Conservation (phyloP, 176 grass and related monocot genomes). For the Coix lacrymajobi region DNA sequence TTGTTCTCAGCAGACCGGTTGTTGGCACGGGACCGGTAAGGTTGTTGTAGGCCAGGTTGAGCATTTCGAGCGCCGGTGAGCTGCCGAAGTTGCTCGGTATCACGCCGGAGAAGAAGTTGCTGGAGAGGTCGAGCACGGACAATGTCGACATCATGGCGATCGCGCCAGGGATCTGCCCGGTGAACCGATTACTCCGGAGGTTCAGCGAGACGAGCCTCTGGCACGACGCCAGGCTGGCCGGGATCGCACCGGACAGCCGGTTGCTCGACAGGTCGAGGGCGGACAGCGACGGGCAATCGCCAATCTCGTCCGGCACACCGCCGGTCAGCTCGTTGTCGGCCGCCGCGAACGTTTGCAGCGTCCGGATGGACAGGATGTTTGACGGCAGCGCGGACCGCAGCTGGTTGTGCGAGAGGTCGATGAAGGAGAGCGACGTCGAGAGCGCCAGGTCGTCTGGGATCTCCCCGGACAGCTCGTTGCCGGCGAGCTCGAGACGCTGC, state of each 20-base stretch:
- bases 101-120: slow-evolving; percentile 71
- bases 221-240: slow-evolving; percentile 72
- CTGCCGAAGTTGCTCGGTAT: slow-evolving; percentile 86
- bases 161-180: slow-evolving; percentile 53
- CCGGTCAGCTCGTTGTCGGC: slow-evolving; percentile 81
- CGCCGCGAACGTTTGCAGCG: slow-evolving; percentile 72
- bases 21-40: slow-evolving; percentile 68
- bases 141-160: slow-evolving; percentile 85
- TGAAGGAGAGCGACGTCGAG: slow-evolving; percentile 83
- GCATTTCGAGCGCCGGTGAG: slow-evolving; percentile 86
- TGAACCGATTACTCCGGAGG: slow-evolving; percentile 71
- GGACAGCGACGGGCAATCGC: slow-evolving; percentile 60
- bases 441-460: slow-evolving; percentile 69
- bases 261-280: slow-evolving; percentile 89
- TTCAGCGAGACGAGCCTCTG: slow-evolving; percentile 68
- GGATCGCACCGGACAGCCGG: slow-evolving; percentile 56
- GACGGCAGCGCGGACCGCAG: slow-evolving; percentile 64
- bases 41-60: slow-evolving; percentile 93
- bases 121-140: slow-evolving; percentile 83
- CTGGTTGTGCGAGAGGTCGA: slow-evolving; percentile 89
- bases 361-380: slow-evolving; percentile 62
- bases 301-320: slow-evolving; percentile 67
- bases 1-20: slow-evolving; percentile 64
- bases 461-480: slow-evolving; percentile 76
- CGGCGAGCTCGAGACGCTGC: slow-evolving; percentile 72